Evolutionary conservation across 768 basidiomycete species (phyloP), one percentile per base, ranked within the genome.

Genomic region (Chalciporus pseudorubinellus): DNA sequence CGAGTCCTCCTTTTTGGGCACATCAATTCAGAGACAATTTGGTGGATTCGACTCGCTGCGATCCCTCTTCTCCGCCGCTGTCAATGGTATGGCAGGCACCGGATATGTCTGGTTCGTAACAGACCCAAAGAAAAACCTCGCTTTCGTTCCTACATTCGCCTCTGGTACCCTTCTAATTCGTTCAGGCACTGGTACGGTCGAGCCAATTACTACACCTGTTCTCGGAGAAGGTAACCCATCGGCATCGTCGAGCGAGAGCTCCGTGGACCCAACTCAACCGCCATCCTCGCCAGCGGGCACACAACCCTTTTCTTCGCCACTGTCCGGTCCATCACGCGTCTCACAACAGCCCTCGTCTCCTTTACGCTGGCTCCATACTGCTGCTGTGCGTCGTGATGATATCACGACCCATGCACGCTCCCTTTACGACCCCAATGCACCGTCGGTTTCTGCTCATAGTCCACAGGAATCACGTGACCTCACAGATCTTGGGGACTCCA

Each of bases 21-120:
- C 62, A 4, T 31, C 52, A 13, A 48, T 71, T 14, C 68, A 53
- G 36, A 55, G 59, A 21, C 72, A 85, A 43, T 84, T 89, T 59
- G 87, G 87, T 19, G 79, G 78, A 42, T 67, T 92, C 39, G 68
- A 78, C 5, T 76, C 84, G 38, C 74, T 95, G 56, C 86, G 92
- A 66, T 86, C 88, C 21, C 74, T 79, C 51, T 82, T 93, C 67
- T 83, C 83, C 11, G 85, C 90, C 5, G 84, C 89, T 3, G 91
- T 78, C 31, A 72, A 79, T 45, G 92, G 90, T 54, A 83, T 92
- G 78, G 84, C 84, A 60, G 83, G 83, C 50, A 82, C 80, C 26
- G 92, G 92, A 46, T 94, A 82, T 74, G 75, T 93, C 50, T 95
- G 93, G 95, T 80, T 95, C 66, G 92, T 95, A 53, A 80, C 80